Evolutionary conservation across 129 eudicot genomes (phyloP).

Genomic region (Artemisia tridentata): DNA sequence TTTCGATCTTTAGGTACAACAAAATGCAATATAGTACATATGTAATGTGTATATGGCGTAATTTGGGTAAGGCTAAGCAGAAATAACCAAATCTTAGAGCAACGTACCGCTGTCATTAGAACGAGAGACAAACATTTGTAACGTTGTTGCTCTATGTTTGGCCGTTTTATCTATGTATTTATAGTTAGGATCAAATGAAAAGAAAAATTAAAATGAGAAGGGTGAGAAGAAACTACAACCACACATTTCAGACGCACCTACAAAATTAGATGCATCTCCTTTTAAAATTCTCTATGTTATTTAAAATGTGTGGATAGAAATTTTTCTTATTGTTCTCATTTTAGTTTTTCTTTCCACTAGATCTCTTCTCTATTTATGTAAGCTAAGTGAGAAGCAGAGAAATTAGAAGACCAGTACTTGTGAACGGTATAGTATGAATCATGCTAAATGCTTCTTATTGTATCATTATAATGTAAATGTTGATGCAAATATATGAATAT

Average conservation of each 20-base stretch:
- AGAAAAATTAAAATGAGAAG: no score
- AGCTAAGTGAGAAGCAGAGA: background rate
- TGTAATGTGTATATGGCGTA: background rate
- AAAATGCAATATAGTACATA: background rate
- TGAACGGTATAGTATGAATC: background rate
- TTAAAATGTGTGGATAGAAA: no score
- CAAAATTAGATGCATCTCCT: no score
- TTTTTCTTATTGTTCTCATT: no score
- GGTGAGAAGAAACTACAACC: no score
- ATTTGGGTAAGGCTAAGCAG: background rate
- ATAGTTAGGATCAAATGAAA: no score
- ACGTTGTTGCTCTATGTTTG: background rate
- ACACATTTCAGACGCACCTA: no score
- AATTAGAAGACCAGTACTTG: background rate
- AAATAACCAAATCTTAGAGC: conserved; percentile 4
- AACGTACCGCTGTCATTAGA: background rate
- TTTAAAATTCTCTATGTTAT: no score
- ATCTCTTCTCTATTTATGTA: background rate
- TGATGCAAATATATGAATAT: conserved; percentile 1
- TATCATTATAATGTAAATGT: background rate
- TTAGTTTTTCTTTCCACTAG: no score
- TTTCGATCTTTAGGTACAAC: conserved; percentile 61
- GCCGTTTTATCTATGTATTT: background rate
- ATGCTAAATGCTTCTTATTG: background rate
- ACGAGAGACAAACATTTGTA: background rate